Evolutionary conservation across 495 filamentous ascomycete genomes (phyloP).

Genomic region (Talaromyces trachyspermus): DNA sequence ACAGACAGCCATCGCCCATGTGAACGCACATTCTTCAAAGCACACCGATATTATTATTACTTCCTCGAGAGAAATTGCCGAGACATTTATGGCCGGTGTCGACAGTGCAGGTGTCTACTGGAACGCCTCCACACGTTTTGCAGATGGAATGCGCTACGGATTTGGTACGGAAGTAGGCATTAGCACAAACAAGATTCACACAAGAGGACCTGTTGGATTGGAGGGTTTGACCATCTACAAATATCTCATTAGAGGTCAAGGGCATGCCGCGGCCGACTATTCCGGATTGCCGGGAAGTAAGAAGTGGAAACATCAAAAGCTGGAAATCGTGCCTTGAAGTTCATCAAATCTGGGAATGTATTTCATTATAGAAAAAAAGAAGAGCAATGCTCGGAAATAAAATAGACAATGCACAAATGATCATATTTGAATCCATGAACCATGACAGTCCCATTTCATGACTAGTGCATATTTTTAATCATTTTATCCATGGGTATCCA

Average conservation of each 20-base stretch:
- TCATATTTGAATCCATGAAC: conserved; percentile 5
- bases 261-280: conserved; percentile 70
- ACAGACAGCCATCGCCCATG: conserved; percentile 71
- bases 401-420: conserved; percentile 7
- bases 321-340: conserved; percentile 24
- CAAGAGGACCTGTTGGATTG: conserved; percentile 84
- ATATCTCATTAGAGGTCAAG: conserved; percentile 76
- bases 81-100: conserved; percentile 71
- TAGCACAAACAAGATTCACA: conserved; percentile 97
- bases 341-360: not conserved
- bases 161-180: conserved; percentile 98
- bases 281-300: conserved; percentile 55
- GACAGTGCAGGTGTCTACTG: conserved; percentile 94
- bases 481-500: not conserved
- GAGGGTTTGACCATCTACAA: conserved; percentile 97
- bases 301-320: conserved; percentile 60
- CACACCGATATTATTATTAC: conserved; percentile 94
- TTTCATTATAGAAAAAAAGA: conserved; percentile 2
- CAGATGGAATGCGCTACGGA: conserved; percentile 93
- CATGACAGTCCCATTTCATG: conserved; percentile 3
- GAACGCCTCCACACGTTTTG: conserved; percentile 92
- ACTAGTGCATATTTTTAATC: conserved; percentile 4
- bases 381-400: conserved; percentile 1
- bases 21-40: conserved; percentile 86
- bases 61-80: conserved; percentile 51